phyloP scores from a whole-genome alignment of 305 asterid species.

The Solanum hybrid region DNA sequence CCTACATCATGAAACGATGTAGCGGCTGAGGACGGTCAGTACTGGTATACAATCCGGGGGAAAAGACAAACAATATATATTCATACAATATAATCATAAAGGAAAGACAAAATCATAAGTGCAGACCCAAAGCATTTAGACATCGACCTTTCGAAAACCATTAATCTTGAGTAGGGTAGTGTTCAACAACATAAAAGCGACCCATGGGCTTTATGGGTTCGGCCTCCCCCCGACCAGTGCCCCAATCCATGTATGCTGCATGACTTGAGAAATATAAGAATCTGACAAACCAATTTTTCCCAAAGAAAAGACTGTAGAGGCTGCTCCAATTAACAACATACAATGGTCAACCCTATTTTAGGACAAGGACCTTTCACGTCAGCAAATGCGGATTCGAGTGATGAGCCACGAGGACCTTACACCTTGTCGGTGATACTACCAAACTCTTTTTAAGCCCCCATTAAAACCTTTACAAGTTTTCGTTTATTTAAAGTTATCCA shows the following conservation, averaged over 20 bases:
- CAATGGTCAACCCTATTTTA: background rate
- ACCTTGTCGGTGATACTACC: background rate
- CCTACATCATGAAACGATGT: background rate
- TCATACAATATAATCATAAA: background rate
- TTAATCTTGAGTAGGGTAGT: background rate
- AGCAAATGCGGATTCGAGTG: background rate
- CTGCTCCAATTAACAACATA: background rate
- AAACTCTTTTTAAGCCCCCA: background rate
- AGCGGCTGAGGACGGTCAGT: background rate
- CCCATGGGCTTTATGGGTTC: background rate
- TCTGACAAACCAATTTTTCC: background rate
- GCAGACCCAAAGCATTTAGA: background rate
- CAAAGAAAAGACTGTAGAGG: background rate
- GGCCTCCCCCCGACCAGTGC: background rate
- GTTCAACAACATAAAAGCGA: background rate
- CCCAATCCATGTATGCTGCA: background rate
- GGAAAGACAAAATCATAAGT: background rate
- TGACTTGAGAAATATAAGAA: background rate
- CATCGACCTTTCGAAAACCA: background rate
- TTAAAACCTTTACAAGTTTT: background rate
- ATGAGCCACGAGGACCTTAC: background rate
- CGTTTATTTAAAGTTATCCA: background rate
- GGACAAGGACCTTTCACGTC: background rate
- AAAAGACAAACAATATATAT: background rate
- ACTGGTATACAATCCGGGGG: background rate